Percentiles rank a stretch among this genome's conserved stretches.
Conservation (phyloP, 2,329 filamentous ascomycete genomes). For the Ceratocystis harringtonii region DNA sequence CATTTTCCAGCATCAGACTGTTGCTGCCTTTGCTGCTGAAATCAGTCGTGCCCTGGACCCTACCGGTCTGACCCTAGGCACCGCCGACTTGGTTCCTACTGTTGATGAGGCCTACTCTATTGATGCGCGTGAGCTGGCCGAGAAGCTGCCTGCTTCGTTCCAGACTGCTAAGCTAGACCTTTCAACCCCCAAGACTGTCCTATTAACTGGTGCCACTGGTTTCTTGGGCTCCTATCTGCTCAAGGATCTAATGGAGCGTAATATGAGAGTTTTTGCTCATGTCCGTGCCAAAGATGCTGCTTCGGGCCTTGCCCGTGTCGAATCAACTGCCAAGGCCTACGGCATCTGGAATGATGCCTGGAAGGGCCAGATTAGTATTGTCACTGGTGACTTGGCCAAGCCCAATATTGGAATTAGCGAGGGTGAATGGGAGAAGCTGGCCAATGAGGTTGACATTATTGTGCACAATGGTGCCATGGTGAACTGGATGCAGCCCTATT, state of each 20-base stretch:
- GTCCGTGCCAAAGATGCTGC: constrained; percentile 53
- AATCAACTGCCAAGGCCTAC: constrained; percentile 56
- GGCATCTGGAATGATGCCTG: constrained; percentile 63
- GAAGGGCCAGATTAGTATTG: constrained; percentile 46
- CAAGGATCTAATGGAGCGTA: constrained; percentile 53
- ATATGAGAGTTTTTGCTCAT: constrained; percentile 52
- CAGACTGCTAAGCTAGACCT: constrained; percentile 22
- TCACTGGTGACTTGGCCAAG: constrained; percentile 60
- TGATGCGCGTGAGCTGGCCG: constrained; percentile 36
- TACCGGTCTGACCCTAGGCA: constrained; percentile 23
- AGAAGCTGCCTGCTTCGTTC: constrained; percentile 32
- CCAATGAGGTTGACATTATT: constrained; percentile 52
- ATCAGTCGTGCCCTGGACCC: constrained; percentile 22
- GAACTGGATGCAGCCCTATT: constrained; percentile 72
- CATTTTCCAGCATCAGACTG: constrained; percentile 23
- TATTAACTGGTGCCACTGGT: constrained; percentile 78
- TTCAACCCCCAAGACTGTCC: constrained; percentile 39
- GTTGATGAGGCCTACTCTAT: constrained; percentile 33
- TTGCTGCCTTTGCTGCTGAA: constrained; percentile 23
- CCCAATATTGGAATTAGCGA: constrained; percentile 58
- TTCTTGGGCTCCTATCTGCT: constrained; percentile 76
- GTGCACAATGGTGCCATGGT: constrained; percentile 72
- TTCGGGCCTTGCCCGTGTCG: constrained; percentile 49
- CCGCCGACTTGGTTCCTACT: constrained; percentile 17
- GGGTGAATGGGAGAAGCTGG: constrained; percentile 48